Conservation (phyloP, 805 yeast genomes). For the Starmerella stellata region DNA sequence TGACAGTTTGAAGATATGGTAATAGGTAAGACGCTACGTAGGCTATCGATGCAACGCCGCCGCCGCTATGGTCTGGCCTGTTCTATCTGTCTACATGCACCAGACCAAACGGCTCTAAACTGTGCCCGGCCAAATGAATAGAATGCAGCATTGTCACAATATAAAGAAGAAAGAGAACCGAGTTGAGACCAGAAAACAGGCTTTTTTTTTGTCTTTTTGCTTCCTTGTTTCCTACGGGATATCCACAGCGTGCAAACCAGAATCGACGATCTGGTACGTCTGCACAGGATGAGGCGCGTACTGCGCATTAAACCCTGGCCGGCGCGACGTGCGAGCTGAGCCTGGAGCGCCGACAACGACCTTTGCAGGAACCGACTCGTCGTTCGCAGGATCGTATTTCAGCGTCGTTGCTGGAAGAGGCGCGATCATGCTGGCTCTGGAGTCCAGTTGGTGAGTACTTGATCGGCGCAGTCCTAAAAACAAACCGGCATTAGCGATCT, state of each 20-base stretch:
- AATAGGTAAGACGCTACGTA: too few relatives aligned
- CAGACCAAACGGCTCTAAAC: too few relatives aligned
- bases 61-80: too few relatives aligned
- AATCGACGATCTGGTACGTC: constrained; percentile 18
- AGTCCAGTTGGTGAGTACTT: constrained; percentile 15
- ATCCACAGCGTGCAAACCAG: constrained; percentile 17
- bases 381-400: constrained; percentile 49
- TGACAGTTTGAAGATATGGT: too few relatives aligned
- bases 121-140: too few relatives aligned
- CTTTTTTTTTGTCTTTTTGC: not conserved
- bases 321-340: constrained; percentile 6
- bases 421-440: constrained; percentile 42
- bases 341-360: constrained; percentile 2
- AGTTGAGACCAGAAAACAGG: not conserved
- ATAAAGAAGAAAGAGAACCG: not conserved
- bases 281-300: constrained; percentile 15
- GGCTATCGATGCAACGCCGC: too few relatives aligned
- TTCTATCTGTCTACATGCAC: too few relatives aligned
- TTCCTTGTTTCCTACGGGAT: not conserved
- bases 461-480: constrained; percentile 36
- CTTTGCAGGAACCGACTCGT: not conserved
- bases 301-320: constrained; percentile 16
- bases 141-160: too few relatives aligned
- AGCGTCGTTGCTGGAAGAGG: constrained; percentile 72
- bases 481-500: constrained; percentile 53